phyloP scores from a whole-genome alignment of 768 basidiomycete genomes.

The Termitomyces sp. region DNA sequence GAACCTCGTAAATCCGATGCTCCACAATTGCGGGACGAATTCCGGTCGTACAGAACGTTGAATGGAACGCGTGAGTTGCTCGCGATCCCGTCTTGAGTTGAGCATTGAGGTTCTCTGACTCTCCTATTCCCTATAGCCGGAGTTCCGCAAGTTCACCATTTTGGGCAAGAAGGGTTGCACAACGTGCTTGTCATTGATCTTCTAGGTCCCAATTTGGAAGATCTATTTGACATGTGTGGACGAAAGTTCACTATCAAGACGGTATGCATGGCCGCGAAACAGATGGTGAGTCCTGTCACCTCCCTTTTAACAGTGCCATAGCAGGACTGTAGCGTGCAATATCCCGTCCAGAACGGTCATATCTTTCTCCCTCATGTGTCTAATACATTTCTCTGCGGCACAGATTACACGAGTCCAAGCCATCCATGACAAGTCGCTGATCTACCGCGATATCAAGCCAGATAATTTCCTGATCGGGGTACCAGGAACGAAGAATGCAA shows the following conservation, averaged over 20 bases:
- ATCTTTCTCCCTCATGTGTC: constrained; percentile 2
- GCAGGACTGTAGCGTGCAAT: not conserved
- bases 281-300: constrained; percentile 68
- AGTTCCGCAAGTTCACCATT: constrained; percentile 97
- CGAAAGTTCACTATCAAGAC: constrained; percentile 98
- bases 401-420: constrained; percentile 96
- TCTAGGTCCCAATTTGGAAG: constrained; percentile 95
- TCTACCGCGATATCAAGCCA: constrained; percentile 98
- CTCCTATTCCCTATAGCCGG: constrained; percentile 53
- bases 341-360: constrained; percentile 11
- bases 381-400: constrained; percentile 2
- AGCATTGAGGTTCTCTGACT: not conserved
- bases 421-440: constrained; percentile 97
- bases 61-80: constrained; percentile 73
- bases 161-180: constrained; percentile 97
- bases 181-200: constrained; percentile 94
- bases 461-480: constrained; percentile 99
- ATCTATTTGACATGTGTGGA: constrained; percentile 98
- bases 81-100: not conserved
- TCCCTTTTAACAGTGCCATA: constrained; percentile 1
- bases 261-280: constrained; percentile 97
- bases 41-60: constrained; percentile 93
- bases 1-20: constrained; percentile 97
- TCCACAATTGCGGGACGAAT: constrained; percentile 95
- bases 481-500: constrained; percentile 85